Base-by-base conservation (phyloP, 179 eudicot genomes). In the Monotropa hypopitys region DNA sequence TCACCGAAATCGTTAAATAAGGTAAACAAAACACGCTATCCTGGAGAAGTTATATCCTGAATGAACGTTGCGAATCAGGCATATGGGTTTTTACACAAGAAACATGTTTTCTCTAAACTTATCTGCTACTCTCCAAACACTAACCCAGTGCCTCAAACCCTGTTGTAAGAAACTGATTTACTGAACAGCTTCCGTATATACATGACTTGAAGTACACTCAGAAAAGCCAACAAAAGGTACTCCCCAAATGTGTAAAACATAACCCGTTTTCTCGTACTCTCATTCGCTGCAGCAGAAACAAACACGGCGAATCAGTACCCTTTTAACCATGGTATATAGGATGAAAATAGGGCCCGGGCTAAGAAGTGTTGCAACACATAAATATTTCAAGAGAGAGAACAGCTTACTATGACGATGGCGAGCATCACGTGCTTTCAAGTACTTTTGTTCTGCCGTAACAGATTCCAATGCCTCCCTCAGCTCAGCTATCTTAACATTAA, bases 361-460 rank as follows among this genome's bases (percentile, higher is more conserved):
- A 38, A 38, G 5, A 2, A 5, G 40, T 38, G 1, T 35, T 15
- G 15, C 46, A 43, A 20, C 10, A 54, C 23, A 21, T 38, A 61
- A 32, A 30, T 13, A 3, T 13, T 9, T 51, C 26, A 50, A 65
- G 46, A 32, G 63, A 62, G 50, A 40, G 53, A 49, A 73, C 20
- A 80, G 73, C 96, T 91, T 88, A 93, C 98, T 93, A 73, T 86
- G 90, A 79, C 97, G 97, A 77, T 93, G 94, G 47, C 97, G 92
- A 77, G 88, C 40, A 87, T 91, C 98, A 67, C 97, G 96, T 30
- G 98, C 92, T 87, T 86, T 91, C 85, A 93, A 87, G 83, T 88
- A 93, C 83, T 86, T 88, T 84, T 93, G 98, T 79, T 93, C 98
- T 57, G 89, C 85, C 20, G 89, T 91, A 56, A 93, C 92, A 54